Evolutionary conservation across 768 basidiomycete genomes (phyloP), one percentile per base, ranked within the genome.

Genomic region (Hericium coralloides): DNA sequence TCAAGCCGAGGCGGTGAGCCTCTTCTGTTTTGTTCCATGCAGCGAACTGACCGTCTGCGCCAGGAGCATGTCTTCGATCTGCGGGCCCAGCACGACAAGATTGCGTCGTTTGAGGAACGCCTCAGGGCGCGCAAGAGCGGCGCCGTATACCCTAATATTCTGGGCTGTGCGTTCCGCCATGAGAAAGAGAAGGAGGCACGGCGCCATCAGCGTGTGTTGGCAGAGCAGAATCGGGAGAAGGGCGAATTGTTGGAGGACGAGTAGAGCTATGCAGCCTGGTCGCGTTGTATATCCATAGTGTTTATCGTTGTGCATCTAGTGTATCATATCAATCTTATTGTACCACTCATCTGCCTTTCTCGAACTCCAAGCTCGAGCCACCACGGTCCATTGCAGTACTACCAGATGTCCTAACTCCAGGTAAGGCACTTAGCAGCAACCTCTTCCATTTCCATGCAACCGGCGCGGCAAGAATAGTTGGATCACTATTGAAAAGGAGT

Each of bases 21-120:
- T 18, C 39, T 45, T 38, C 51, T 2, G 20, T 22, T 15, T 38
- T 49, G 49, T 51, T 20, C 4, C 38, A 41, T 12, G n/a, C 41
- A 15, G 18, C 26, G 12, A 12, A n/a, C 26, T 52, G 45, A 37
- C 37, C 38, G 37, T 37, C 39, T 23, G 17, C 48, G 49, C 9
- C 50, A 67, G 66, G 60, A 59, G 41, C 58, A 57, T 22, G 60
- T 64, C 36, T 67, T 67, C 49, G 60, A 67, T 55, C 45, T 67
- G 23, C 66, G 64, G 18, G 59, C 64, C 14, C 65, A 66, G 37
- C 61, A 65, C 50, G 64, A 63, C 52, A 65, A 66, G 51, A 64
- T 67, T 43, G 51, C 54, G 37, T 18, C 59, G 12, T 67, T 65
- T 25, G 64, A 61, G 51, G 66, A 59, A 22, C 57, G 60, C 25